A percentile compares a stretch with the other conserved stretches of the same genome.
phyloP scores from a whole-genome alignment of 148 eudicot genomes.

The Rhododendron williamsianum region DNA sequence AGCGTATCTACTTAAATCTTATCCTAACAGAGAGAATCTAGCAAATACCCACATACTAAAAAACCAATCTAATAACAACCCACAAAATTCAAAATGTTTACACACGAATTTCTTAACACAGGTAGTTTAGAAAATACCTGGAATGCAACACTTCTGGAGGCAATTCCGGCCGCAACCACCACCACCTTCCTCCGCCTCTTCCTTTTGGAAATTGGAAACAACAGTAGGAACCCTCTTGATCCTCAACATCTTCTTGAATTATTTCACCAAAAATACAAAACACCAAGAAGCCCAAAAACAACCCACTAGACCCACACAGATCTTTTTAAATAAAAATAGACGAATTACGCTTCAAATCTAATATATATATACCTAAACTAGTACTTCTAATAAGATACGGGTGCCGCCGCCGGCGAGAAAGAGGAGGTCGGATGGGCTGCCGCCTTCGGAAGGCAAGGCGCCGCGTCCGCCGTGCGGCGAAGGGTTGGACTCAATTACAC shows the following conservation, averaged over 20 bases:
- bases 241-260: conserved; percentile 50
- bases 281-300: not conserved
- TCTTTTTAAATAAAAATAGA: not conserved
- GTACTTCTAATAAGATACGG: not conserved
- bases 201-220: conserved; percentile 93
- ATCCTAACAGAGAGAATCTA: not conserved
- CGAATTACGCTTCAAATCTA: not conserved
- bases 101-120: not conserved
- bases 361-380: not conserved
- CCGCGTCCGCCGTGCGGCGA: conserved; percentile 94
- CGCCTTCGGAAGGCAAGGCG: conserved; percentile 95
- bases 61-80: not conserved
- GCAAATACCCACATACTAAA: not conserved
- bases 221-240: conserved; percentile 93
- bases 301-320: not conserved
- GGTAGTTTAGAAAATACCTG: conserved; percentile 39
- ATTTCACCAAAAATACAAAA: not conserved
- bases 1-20: not conserved
- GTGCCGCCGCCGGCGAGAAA: conserved; percentile 87
- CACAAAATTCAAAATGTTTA: not conserved
- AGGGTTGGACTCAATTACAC: conserved; percentile 41
- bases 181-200: conserved; percentile 53
- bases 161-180: conserved; percentile 93
- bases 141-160: conserved; percentile 73
- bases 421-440: conserved; percentile 87